phyloP scores from a whole-genome alignment of 495 filamentous ascomycete species.

The Paragyromitra xinjiangensis region DNA sequence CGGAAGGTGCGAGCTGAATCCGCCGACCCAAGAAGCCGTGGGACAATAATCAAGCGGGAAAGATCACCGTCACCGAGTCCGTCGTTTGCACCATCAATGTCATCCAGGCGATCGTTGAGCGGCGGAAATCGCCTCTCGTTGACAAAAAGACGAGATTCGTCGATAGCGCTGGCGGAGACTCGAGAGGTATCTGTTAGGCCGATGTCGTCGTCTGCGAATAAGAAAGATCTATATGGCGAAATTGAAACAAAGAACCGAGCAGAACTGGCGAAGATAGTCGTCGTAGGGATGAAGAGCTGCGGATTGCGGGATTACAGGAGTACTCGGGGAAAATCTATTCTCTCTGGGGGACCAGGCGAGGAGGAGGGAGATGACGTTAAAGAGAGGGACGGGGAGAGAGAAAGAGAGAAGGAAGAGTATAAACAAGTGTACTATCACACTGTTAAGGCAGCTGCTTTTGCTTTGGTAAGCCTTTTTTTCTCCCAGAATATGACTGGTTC shows the following conservation, averaged over 20 bases:
- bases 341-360: neutral
- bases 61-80: slow-evolving; percentile 43
- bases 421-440: slow-evolving; percentile 55
- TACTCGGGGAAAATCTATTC: slow-evolving; percentile 35
- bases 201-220: neutral
- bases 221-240: slow-evolving; percentile 45
- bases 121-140: slow-evolving; percentile 1
- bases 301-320: slow-evolving; percentile 52
- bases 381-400: slow-evolving; percentile 38
- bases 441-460: slow-evolving; percentile 52
- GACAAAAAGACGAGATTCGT: slow-evolving; percentile 28
- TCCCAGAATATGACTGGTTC: neutral
- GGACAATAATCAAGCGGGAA: slow-evolving; percentile 40
- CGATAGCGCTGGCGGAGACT: slow-evolving; percentile 8
- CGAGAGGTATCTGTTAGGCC: slow-evolving; percentile 7
- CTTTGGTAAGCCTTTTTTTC: slow-evolving; percentile 31
- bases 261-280: slow-evolving; percentile 44
- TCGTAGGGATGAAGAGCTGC: slow-evolving; percentile 50
- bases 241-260: slow-evolving; percentile 43
- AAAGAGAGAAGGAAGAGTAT: slow-evolving; percentile 56
- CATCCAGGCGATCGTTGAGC: slow-evolving; percentile 24
- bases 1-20: slow-evolving; percentile 17
- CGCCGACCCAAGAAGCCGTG: slow-evolving; percentile 2
- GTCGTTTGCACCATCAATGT: slow-evolving; percentile 13
- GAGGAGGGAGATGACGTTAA: slow-evolving; percentile 27